Evolutionary conservation across 805 yeast species (phyloP), one percentile per base, ranked within the genome.

Genomic region (Starmerella roubikii): DNA sequence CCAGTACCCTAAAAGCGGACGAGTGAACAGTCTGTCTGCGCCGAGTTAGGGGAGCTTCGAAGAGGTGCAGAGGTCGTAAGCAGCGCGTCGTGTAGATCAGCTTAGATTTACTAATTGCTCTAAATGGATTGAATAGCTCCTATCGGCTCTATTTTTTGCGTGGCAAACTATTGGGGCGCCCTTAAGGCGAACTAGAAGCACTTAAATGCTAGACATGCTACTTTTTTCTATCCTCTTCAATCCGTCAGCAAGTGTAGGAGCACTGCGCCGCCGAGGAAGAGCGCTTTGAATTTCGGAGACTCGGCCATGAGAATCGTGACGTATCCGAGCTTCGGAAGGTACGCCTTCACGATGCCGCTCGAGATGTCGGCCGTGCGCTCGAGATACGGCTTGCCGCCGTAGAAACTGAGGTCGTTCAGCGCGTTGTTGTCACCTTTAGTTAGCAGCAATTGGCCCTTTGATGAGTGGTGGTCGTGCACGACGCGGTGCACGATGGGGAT

Each of bases 401-500:
- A 91, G 33, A 91, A 67, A 13, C 83, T 78, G 48, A 91, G 67
- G 59, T 91, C 98, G 59, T 91, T 93, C 37, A 80, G 76, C 3
- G 86, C 82, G 56, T 91, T 91, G 58, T 91, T 91, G 59, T 91
- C 98, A 58, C 98, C 98, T 59, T 91, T 91, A 1, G 98, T 91
- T 44, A 91, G 68, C 35, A 91, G 59, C 35, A 77, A 64, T 59
- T 86, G 95, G 54, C 74, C 68, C 34, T 45, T 45, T 25, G 51
- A 49, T 8, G 53, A 53, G 23, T 52, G 76, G 55, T 91, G 97
- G 50, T 83, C 88, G 53, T 95, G 71, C 54, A 91, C 58, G 0
- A 91, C 94, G 51, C 98, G 72, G 57, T 91, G 98, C 25, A 91
- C 98, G 55, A 91, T 91, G n/a, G 98, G 98, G 30, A 91, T 86